A percentile compares a stretch with the other conserved stretches of the same genome.
These are phyloP conservation scores for Trichoderma brevicompactum DNA, from an alignment of 2,329 filamentous ascomycete genomes.

Conservation along the genomic window DNA sequence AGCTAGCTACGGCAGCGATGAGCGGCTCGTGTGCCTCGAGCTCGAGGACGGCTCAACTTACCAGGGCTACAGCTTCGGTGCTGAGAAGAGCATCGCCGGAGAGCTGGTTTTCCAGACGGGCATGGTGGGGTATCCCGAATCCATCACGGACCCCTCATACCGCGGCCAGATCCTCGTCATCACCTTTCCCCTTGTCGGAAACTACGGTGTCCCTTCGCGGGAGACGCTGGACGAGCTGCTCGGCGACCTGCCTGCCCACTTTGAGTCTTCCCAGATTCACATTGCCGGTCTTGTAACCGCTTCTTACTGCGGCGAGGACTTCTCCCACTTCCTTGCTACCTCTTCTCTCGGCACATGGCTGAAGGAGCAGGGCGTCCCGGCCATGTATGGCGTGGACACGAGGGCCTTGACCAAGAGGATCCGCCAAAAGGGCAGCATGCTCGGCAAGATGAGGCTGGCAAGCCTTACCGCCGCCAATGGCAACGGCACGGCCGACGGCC, in stretches of 20 bases:
- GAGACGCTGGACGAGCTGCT: slow-evolving; percentile 84
- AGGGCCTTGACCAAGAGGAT: slow-evolving; percentile 93
- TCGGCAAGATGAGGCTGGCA: slow-evolving; percentile 83
- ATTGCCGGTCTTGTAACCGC: slow-evolving; percentile 89
- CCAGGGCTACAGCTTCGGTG: slow-evolving; percentile 96
- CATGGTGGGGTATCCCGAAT: slow-evolving; percentile 99
- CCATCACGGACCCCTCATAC: slow-evolving; percentile 84
- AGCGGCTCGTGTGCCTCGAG: slow-evolving; percentile 77
- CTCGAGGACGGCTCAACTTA: slow-evolving; percentile 89
- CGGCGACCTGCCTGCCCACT: slow-evolving; percentile 84
- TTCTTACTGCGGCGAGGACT: slow-evolving; percentile 92
- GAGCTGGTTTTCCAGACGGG: slow-evolving; percentile 99
- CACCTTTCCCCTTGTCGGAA: slow-evolving; percentile 93
- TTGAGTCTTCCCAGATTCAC: slow-evolving; percentile 92
- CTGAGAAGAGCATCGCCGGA: slow-evolving; percentile 89
- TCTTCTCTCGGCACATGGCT: slow-evolving; percentile 94
- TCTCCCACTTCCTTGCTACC: slow-evolving; percentile 88
- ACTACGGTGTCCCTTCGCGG: slow-evolving; percentile 93
- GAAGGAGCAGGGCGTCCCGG: slow-evolving; percentile 92
- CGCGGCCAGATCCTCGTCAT: slow-evolving; percentile 94
- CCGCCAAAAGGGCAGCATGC: slow-evolving; percentile 92
- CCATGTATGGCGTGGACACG: slow-evolving; percentile 94
- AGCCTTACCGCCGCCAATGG: slow-evolving; percentile 50
- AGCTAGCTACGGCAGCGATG: slow-evolving; percentile 59
- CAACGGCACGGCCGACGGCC: slow-evolving; percentile 47